phyloP scores from a whole-genome alignment of 2,329 filamentous ascomycete species.

The Trichoderma koningiopsis region DNA sequence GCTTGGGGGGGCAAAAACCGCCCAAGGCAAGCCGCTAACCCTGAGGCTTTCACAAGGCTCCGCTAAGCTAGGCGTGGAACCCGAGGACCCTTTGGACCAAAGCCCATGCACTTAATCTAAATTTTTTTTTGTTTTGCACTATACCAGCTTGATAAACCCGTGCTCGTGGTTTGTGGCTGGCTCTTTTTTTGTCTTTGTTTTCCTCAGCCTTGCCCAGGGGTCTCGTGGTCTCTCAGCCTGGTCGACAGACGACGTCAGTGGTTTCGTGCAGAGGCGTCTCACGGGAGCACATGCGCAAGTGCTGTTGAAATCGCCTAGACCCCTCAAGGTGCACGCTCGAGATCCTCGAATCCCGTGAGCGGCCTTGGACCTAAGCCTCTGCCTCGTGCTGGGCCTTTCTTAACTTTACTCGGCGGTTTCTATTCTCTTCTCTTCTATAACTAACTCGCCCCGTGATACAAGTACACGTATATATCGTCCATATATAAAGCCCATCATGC shows the following conservation, averaged over 20 bases:
- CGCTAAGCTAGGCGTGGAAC: not conserved
- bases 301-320: not conserved
- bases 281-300: not conserved
- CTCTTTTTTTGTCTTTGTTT: not conserved
- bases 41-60: conserved; percentile 10
- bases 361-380: not conserved
- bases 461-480: not conserved
- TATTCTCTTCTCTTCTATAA: not conserved
- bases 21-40: conserved; percentile 14
- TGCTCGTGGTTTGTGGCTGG: not conserved
- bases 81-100: not conserved
- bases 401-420: conserved; percentile 4
- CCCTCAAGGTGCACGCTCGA: not conserved
- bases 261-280: not conserved
- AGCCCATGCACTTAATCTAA: conserved; percentile 4
- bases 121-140: not conserved
- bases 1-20: not conserved
- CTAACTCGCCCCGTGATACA: not conserved
- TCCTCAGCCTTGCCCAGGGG: conserved; percentile 23
- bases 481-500: conserved; percentile 55
- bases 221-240: conserved; percentile 19
- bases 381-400: conserved; percentile 9
- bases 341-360: conserved; percentile 17
- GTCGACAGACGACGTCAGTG: conserved; percentile 20
- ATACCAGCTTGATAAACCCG: not conserved